Percentiles rank a stretch among this genome's conserved stretches.
Evolutionary conservation across 345 rosid species (phyloP).

Genomic region (Nasturtium officinale): DNA sequence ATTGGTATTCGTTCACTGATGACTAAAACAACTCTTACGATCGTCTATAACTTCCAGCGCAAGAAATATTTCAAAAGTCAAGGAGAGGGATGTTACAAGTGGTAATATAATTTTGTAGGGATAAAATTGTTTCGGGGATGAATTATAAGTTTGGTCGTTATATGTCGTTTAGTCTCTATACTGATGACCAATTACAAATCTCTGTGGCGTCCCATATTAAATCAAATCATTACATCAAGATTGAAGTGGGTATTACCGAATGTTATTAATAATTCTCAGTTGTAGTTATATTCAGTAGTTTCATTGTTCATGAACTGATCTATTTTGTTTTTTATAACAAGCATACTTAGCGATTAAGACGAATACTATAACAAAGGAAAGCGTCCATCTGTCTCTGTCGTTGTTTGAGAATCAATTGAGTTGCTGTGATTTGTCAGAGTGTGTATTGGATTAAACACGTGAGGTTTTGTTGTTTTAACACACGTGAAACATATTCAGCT

Average conservation of each 20-base stretch:
- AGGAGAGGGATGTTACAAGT: no score
- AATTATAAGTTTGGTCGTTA: no score
- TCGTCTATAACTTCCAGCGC: no score
- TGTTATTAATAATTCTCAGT: not conserved
- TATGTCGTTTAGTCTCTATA: not conserved
- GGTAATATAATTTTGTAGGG: no score
- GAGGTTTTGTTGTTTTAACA: not conserved
- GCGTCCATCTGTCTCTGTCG: not conserved
- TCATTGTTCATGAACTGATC: not conserved
- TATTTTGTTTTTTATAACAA: not conserved
- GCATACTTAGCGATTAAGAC: not conserved
- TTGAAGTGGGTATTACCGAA: not conserved
- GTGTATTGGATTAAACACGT: not conserved
- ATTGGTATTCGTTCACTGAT: not conserved
- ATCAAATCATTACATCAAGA: not conserved
- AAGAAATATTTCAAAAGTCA: no score
- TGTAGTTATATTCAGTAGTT: not conserved
- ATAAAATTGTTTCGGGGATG: no score
- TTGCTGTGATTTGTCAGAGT: no score
- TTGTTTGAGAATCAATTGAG: not conserved
- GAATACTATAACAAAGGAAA: not conserved
- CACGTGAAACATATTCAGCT: constrained; percentile 28
- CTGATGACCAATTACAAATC: not conserved
- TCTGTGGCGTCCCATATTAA: not conserved
- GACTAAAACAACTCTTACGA: no score